phyloP scores from a whole-genome alignment of 805 yeast genomes.

The Cyberlindnera petersonii region DNA sequence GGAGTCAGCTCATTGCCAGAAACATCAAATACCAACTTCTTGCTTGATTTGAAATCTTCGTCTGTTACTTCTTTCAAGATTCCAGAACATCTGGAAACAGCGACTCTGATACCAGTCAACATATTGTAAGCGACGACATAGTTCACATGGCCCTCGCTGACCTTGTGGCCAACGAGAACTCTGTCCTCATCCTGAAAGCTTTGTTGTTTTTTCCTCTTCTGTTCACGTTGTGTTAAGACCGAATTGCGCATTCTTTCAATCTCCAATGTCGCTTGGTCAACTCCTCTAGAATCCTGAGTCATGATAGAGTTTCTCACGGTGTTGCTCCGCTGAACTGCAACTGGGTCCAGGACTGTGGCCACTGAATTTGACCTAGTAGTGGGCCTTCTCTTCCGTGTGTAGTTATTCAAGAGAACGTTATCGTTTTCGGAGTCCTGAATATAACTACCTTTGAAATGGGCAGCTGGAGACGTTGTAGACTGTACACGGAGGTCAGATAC shows the following conservation, averaged over 20 bases:
- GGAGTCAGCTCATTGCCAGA: conserved; percentile 89
- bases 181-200: conserved; percentile 47
- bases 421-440: conserved; percentile 33
- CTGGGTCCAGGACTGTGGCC: conserved; percentile 8
- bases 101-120: conserved; percentile 94
- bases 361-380: conserved; percentile 14
- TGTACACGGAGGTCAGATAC: background rate
- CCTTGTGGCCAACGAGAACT: conserved; percentile 74
- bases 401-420: conserved; percentile 33
- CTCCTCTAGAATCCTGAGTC: conserved; percentile 24
- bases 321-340: background rate
- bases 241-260: conserved; percentile 49
- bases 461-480: background rate
- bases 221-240: conserved; percentile 39
- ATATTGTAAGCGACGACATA: conserved; percentile 93
- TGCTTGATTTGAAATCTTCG: conserved; percentile 64
- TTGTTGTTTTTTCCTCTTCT: conserved; percentile 34
- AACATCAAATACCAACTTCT: conserved; percentile 82
- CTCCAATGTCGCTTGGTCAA: conserved; percentile 41
- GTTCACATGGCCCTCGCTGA: conserved; percentile 89
- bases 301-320: conserved; percentile 14
- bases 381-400: conserved; percentile 20
- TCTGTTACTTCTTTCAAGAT: conserved; percentile 68
- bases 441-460: conserved; percentile 29
- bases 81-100: conserved; percentile 90